phyloP scores from a whole-genome alignment of 1,284 basidiomycete genomes.

The Microbotryum lychnidis-dioicae region DNA sequence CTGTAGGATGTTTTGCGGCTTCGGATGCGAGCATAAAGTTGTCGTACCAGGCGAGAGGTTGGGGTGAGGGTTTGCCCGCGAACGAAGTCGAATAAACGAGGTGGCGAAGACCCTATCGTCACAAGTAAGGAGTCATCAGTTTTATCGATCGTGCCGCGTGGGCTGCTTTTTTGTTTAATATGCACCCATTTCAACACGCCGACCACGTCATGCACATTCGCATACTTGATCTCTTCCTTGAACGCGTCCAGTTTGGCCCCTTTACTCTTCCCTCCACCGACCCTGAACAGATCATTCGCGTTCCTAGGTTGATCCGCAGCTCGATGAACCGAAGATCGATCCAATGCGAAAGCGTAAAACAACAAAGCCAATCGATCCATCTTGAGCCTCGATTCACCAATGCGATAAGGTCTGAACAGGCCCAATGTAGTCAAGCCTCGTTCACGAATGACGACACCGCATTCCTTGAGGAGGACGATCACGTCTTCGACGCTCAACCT shows the following conservation, averaged over 20 bases:
- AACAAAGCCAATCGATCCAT: slow-evolving; percentile 12
- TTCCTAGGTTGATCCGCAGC: background rate
- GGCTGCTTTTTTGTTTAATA: too few relatives aligned
- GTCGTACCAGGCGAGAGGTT: slow-evolving; percentile 14
- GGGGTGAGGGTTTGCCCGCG: background rate
- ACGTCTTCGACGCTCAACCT: slow-evolving; percentile 12
- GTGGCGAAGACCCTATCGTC: slow-evolving; percentile 17
- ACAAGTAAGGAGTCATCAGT: background rate
- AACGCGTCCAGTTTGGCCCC: slow-evolving; percentile 19
- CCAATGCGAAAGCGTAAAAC: slow-evolving; percentile 19
- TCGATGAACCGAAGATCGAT: background rate
- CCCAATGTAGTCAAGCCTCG: slow-evolving; percentile 24
- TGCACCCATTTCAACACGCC: slow-evolving; percentile 29
- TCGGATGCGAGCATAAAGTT: slow-evolving; percentile 7
- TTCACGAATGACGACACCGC: slow-evolving; percentile 12
- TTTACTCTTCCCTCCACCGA: slow-evolving; percentile 14
- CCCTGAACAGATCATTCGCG: background rate
- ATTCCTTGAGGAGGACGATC: slow-evolving; percentile 14
- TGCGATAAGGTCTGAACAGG: slow-evolving; percentile 25
- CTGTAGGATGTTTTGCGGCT: background rate
- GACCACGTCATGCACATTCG: slow-evolving; percentile 22
- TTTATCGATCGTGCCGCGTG: too few relatives aligned
- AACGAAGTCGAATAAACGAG: slow-evolving; percentile 13
- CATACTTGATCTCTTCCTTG: slow-evolving; percentile 21
- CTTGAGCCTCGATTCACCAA: slow-evolving; percentile 6